Conservation (phyloP, 148 eudicot species). For the Chenopodium quinoa region DNA sequence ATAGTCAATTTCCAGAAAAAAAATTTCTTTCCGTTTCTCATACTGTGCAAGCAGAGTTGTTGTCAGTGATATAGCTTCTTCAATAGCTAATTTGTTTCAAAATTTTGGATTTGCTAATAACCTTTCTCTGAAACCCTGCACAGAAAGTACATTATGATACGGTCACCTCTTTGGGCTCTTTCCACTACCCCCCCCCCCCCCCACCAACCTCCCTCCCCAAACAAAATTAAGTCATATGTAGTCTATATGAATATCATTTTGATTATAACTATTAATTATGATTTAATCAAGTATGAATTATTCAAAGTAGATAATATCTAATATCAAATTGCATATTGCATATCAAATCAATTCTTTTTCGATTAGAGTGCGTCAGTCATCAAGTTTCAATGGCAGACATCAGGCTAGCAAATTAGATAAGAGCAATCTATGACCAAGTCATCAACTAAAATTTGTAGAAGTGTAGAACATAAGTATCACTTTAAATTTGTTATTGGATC, state of each 20-base stretch:
- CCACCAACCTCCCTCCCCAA: background rate
- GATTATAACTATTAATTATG: no score
- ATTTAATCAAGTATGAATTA: no score
- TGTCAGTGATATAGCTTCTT: conserved; percentile 88
- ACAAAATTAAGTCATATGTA: background rate
- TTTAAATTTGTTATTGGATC: no score
- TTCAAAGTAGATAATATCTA: no score
- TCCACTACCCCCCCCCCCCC: background rate
- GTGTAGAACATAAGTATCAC: no score
- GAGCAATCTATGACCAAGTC: no score
- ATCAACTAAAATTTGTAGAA: no score
- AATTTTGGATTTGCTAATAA: conserved; percentile 90
- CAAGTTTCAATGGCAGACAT: no score
- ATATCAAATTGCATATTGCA: no score
- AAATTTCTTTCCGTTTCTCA: conserved; percentile 81
- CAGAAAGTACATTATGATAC: conserved; percentile 20
- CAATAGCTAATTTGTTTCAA: conserved; percentile 80
- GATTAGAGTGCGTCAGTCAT: no score
- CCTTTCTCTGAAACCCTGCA: conserved; percentile 97
- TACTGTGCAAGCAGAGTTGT: conserved; percentile 93
- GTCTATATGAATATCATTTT: background rate
- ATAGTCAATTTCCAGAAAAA: conserved; percentile 87
- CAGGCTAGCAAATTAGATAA: no score
- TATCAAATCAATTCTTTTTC: no score
- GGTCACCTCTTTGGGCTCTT: background rate